Percentiles rank a stretch among this genome's conserved stretches.
These are phyloP conservation scores for Ilyonectria robusta DNA, from an alignment of 2,329 filamentous ascomycete species.

Conservation along the genomic window DNA sequence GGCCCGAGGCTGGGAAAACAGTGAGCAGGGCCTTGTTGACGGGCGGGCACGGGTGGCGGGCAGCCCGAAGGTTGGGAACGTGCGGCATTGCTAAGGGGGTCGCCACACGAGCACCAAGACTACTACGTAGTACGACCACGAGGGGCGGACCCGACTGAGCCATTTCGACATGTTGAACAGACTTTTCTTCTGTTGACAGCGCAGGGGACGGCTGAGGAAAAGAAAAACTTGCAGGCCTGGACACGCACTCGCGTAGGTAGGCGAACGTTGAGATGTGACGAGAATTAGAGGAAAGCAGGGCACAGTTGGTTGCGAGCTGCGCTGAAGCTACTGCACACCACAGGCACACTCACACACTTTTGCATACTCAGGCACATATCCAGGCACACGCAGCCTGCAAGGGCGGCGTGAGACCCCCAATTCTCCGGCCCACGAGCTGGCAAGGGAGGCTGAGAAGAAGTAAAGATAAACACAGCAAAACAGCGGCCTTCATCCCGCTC, in stretches of 20 bases:
- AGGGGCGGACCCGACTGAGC: not conserved
- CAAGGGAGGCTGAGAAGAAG: slow-evolving; percentile 9
- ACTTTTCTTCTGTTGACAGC: slow-evolving; percentile 1
- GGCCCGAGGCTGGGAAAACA: slow-evolving; percentile 12
- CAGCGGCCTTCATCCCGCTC: not conserved
- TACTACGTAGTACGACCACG: too few relatives aligned
- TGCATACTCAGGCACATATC: slow-evolving; percentile 18
- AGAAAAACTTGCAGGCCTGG: slow-evolving; percentile 16
- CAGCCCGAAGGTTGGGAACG: slow-evolving; percentile 3
- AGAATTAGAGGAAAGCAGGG: slow-evolving; percentile 5
- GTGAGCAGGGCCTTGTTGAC: not conserved
- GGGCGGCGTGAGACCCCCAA: slow-evolving; percentile 6
- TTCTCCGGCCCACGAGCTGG: slow-evolving; percentile 7
- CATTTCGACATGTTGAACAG: slow-evolving; percentile 16
- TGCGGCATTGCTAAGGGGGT: not conserved
- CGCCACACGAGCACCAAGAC: not conserved
- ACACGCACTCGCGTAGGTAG: not conserved
- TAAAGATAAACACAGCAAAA: not conserved
- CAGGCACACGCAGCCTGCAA: slow-evolving; percentile 18
- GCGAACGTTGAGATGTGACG: not conserved
- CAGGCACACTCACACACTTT: slow-evolving; percentile 13
- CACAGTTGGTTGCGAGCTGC: slow-evolving; percentile 7
- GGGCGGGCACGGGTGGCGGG: slow-evolving; percentile 5
- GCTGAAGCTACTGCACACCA: slow-evolving; percentile 21
- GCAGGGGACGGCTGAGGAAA: slow-evolving; percentile 5